phyloP scores from a whole-genome alignment of 75 land plant genomes.

The Chamaecyparis obtusa region DNA sequence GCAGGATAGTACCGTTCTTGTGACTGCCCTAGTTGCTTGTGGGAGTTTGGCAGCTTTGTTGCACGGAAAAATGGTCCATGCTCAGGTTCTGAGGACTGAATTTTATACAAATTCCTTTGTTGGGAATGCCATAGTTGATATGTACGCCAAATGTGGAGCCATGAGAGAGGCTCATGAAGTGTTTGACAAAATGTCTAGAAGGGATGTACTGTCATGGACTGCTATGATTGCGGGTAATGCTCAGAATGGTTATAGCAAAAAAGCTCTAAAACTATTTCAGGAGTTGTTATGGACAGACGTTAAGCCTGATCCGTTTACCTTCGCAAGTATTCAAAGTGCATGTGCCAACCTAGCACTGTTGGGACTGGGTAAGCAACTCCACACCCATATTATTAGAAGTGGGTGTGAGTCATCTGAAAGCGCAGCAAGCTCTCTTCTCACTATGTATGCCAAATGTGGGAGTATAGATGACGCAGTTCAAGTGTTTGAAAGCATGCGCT shows the following conservation, averaged over 20 bases:
- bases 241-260: constrained; percentile 15
- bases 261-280: constrained; percentile 21
- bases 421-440: constrained; percentile 50
- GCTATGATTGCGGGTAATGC: constrained; percentile 30
- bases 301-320: constrained; percentile 53
- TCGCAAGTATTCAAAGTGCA: constrained; percentile 52
- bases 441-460: constrained; percentile 78
- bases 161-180: constrained; percentile 36
- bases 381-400: constrained; percentile 38
- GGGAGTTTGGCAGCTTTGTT: constrained; percentile 13
- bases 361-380: constrained; percentile 50
- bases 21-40: constrained; percentile 38
- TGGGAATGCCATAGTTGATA: constrained; percentile 45
- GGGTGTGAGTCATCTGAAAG: constrained; percentile 40
- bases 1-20: constrained; percentile 28
- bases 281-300: constrained; percentile 31
- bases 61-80: constrained; percentile 43
- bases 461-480: constrained; percentile 38
- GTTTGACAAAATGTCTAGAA: constrained; percentile 32
- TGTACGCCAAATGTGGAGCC: constrained; percentile 72
- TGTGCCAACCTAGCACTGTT: constrained; percentile 47
- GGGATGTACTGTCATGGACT: constrained; percentile 45
- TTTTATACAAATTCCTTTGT: constrained; percentile 38
- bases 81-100: constrained; percentile 26
- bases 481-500: constrained; percentile 33